Evolutionary conservation across 2,329 filamentous ascomycete genomes (phyloP).

Genomic region (Fusarium virguliforme): DNA sequence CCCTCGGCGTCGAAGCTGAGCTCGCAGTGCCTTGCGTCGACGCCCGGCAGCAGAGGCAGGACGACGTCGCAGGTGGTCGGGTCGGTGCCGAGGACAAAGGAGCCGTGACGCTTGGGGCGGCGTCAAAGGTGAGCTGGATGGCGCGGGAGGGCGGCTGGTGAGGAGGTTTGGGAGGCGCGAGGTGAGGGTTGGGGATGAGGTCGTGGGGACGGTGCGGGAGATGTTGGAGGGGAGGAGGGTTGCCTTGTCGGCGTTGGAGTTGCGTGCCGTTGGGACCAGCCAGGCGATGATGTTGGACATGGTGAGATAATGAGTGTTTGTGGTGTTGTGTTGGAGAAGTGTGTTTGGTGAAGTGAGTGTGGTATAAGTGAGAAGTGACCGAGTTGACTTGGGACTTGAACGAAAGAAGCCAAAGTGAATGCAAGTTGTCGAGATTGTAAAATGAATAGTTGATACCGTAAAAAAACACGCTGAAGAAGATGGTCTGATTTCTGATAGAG

Average conservation of each 20-base stretch:
- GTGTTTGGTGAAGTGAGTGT: slow-evolving; percentile 25
- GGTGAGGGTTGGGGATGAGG: slow-evolving; percentile 48
- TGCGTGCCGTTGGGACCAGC: slow-evolving; percentile 58
- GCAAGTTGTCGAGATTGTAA: not conserved
- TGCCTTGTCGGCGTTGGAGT: slow-evolving; percentile 55
- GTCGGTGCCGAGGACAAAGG: slow-evolving; percentile 60
- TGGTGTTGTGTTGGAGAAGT: not conserved
- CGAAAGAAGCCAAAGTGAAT: slow-evolving; percentile 44
- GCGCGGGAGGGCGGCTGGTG: slow-evolving; percentile 51
- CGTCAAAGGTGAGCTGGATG: slow-evolving; percentile 57
- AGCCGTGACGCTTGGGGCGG: slow-evolving; percentile 55
- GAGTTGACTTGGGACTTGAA: slow-evolving; percentile 35
- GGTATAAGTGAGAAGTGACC: slow-evolving; percentile 27
- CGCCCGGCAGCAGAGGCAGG: slow-evolving; percentile 55
- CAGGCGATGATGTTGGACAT: slow-evolving; percentile 58
- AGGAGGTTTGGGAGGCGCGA: slow-evolving; percentile 52
- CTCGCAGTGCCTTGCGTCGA: slow-evolving; percentile 58
- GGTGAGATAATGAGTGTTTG: slow-evolving; percentile 22
- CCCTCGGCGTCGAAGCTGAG: slow-evolving; percentile 59
- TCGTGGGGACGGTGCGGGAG: slow-evolving; percentile 48
- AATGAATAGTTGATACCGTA: slow-evolving; percentile 5
- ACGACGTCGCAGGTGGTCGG: slow-evolving; percentile 57
- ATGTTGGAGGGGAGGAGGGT: slow-evolving; percentile 55
- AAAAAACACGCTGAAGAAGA: slow-evolving; percentile 42
- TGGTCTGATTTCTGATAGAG: slow-evolving; percentile 15